Evolutionary conservation across 225 moss, liverwort and hornwort genomes (phyloP), one percentile per base, ranked within the genome.

Genomic region (Takakia lepidozioides): DNA sequence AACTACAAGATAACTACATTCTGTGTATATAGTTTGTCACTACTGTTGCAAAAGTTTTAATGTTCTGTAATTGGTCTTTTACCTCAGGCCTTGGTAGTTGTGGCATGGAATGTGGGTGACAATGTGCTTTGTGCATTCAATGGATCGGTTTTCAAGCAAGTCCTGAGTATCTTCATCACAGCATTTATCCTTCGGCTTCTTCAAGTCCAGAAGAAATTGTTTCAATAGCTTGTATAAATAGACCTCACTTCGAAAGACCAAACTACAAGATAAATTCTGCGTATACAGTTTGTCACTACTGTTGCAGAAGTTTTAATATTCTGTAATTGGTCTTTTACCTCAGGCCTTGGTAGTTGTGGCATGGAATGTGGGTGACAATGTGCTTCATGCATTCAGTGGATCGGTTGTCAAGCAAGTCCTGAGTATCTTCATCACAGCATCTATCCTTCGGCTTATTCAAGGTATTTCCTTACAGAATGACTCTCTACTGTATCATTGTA

Each of bases 351-450:
- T 93, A 64, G 76, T 93, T 5, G 73, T 93, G 53, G 93, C 93
- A 3, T 93, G 93, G 93, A 88, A 78, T 63, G 74, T 88, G 49
- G 83, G 81, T 55, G 67, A 47, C 14, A 47, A 59, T 16, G 55
- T 86, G 35, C 21, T 48, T 13, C 10, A 43, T 34, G 67, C 78
- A 26, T 88, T 93, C 44, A 61, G 46, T 61, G 93, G 86, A 38
- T 38, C 63, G 46, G 81, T 83, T 3, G 48, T 93, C 50, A 93
- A 88, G 69, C 73, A 72, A 65, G 49, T 93, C 6, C 48, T 93
- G 13, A 93, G 93, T 62, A 70, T 93, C 41, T 93, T 88, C 43
- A 93, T 93, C 13, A 93, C 93, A 34, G 85, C 93, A 14, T 88
- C 93, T 13, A 62, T 93, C 34, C 67, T 93, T 10, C 83, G 93